Evolutionary conservation across 768 basidiomycete species (phyloP).

Genomic region (Tulasnella sp.): DNA sequence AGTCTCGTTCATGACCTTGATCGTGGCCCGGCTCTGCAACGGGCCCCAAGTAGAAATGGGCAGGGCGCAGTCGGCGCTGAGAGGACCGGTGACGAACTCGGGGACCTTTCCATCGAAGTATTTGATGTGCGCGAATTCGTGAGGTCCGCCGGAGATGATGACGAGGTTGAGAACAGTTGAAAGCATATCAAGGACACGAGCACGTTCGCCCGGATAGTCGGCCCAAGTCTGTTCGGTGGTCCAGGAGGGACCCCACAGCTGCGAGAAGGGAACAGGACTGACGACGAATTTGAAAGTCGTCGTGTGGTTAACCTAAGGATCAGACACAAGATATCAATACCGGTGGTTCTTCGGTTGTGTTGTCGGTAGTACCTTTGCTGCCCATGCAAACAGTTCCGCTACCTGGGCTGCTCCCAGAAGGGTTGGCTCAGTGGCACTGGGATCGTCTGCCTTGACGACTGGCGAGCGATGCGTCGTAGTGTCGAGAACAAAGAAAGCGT

Average conservation of each 20-base stretch:
- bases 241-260: conserved; percentile 58
- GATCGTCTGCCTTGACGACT: background rate
- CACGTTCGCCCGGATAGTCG: conserved; percentile 56
- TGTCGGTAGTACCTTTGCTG: conserved; percentile 43
- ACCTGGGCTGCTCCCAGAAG: conserved; percentile 67
- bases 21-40: conserved; percentile 15
- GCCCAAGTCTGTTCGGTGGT: conserved; percentile 68
- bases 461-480: conserved; percentile 55
- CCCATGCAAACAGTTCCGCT: conserved; percentile 58
- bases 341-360: background rate
- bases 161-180: conserved; percentile 67
- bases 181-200: conserved; percentile 52
- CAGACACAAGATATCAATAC: background rate
- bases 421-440: background rate
- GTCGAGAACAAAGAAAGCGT: conserved; percentile 75
- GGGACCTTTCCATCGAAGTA: conserved; percentile 48
- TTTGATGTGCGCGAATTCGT: conserved; percentile 73
- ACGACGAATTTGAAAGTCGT: conserved; percentile 75
- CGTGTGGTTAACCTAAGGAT: conserved; percentile 56
- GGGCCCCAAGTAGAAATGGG: conserved; percentile 48
- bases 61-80: conserved; percentile 57
- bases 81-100: conserved; percentile 66
- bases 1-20: background rate
- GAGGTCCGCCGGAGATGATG: conserved; percentile 67
- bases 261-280: conserved; percentile 68